Percentiles rank a stretch among this genome's conserved stretches.
phyloP scores from a whole-genome alignment of 768 basidiomycete species.

The Leucocoprinus leucothites region DNA sequence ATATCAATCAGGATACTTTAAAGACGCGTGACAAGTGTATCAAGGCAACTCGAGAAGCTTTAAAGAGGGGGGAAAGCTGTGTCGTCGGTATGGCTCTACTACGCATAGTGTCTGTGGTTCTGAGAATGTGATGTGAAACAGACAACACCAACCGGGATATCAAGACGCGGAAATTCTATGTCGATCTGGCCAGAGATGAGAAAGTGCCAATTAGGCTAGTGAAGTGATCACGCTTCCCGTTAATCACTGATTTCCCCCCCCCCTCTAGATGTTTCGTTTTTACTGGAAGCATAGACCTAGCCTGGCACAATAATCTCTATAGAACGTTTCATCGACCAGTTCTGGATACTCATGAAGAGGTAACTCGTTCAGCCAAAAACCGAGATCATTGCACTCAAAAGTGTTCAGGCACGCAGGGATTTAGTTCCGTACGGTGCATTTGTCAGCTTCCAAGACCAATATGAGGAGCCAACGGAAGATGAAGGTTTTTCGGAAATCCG shows the following conservation, averaged over 20 bases:
- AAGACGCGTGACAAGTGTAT: slow-evolving; percentile 76
- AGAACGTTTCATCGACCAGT: slow-evolving; percentile 64
- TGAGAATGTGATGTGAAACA: slow-evolving; percentile 29
- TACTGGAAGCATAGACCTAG: slow-evolving; percentile 71
- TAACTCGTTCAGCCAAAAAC: slow-evolving; percentile 19
- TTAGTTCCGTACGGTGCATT: slow-evolving; percentile 61
- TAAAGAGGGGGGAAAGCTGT: slow-evolving; percentile 58
- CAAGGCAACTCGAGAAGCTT: slow-evolving; percentile 51
- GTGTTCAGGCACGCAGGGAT: slow-evolving; percentile 42
- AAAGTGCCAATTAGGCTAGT: slow-evolving; percentile 55
- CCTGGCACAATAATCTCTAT: slow-evolving; percentile 93
- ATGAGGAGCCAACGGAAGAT: slow-evolving; percentile 57
- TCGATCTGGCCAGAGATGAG: slow-evolving; percentile 59
- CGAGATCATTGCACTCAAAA: slow-evolving; percentile 3
- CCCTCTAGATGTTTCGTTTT: slow-evolving; percentile 68
- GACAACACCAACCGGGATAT: slow-evolving; percentile 91
- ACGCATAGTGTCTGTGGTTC: neutral
- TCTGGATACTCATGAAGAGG: slow-evolving; percentile 39
- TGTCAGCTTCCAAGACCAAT: slow-evolving; percentile 51
- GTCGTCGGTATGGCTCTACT: slow-evolving; percentile 63
- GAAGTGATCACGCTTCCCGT: neutral
- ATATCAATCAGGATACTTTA: slow-evolving; percentile 86
- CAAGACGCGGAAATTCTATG: slow-evolving; percentile 65
- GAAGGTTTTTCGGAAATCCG: slow-evolving; percentile 83
- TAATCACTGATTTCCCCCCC: neutral